Evolutionary conservation across 306 rosid species (phyloP).

Genomic region (Purshia tridentata): DNA sequence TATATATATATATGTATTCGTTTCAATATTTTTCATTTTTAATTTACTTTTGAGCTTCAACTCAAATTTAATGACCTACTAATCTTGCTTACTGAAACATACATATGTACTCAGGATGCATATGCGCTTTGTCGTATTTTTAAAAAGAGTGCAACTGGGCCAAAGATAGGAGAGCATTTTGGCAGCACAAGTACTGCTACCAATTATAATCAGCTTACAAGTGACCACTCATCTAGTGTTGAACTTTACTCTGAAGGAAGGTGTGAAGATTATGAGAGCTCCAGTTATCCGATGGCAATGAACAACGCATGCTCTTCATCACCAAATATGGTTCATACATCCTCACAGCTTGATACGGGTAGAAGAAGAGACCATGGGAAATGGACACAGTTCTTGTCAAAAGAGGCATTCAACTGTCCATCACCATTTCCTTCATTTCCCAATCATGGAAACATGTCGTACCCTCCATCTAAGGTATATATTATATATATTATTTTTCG

Average conservation of each 20-base stretch:
- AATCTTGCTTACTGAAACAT: neutral
- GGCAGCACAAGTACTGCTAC: constrained; percentile 38
- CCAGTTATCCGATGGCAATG: constrained; percentile 44
- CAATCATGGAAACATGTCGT: constrained; percentile 48
- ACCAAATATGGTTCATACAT: constrained; percentile 25
- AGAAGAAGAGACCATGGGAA: constrained; percentile 39
- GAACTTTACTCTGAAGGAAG: constrained; percentile 73
- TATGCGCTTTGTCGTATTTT: constrained; percentile 86
- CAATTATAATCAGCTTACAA: constrained; percentile 36
- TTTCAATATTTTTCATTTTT: no score
- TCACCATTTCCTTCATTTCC: constrained; percentile 35
- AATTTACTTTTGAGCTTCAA: no score
- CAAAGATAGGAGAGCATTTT: constrained; percentile 60
- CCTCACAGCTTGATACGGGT: constrained; percentile 27
- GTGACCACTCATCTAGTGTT: constrained; percentile 64
- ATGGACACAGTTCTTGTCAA: constrained; percentile 51
- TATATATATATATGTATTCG: no score
- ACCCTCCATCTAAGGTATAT: constrained; percentile 77
- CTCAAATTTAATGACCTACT: no score
- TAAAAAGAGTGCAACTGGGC: constrained; percentile 63
- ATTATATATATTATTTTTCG: no score
- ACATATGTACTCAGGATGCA: constrained; percentile 55
- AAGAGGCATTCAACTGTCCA: constrained; percentile 41
- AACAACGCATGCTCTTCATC: constrained; percentile 30
- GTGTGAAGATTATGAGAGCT: constrained; percentile 62